These are phyloP conservation scores for Aspergillus candidus DNA, from an alignment of 2,329 filamentous ascomycete species.

Conservation along the genomic window DNA sequence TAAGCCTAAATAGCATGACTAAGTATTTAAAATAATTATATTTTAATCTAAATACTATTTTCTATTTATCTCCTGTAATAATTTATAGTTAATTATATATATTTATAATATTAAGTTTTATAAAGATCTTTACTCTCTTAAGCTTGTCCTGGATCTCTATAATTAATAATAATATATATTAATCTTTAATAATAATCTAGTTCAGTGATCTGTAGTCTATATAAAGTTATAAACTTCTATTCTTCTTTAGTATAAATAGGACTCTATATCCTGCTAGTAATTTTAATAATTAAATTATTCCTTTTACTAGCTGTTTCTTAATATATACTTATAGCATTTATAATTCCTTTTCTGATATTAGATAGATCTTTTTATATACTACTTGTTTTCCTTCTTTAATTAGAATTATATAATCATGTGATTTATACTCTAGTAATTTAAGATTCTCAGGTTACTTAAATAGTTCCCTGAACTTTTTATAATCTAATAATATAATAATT, in stretches of 20 bases:
- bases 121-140: constrained; percentile 6
- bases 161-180: constrained; percentile 4
- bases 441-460: neutral
- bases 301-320: no score
- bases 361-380: neutral
- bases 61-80: constrained; percentile 24
- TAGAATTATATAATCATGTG: neutral
- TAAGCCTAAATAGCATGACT: constrained; percentile 25
- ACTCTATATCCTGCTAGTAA: neutral
- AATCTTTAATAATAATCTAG: constrained; percentile 3
- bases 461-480: neutral
- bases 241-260: constrained; percentile 5
- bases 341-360: neutral
- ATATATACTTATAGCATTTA: no score
- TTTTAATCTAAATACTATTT: constrained; percentile 23
- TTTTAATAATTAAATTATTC: no score
- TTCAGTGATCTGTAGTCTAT: constrained; percentile 1
- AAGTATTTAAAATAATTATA: constrained; percentile 25
- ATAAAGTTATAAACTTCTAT: neutral
- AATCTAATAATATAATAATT: neutral
- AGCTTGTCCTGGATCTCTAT: constrained; percentile 4
- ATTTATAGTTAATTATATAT: constrained; percentile 17
- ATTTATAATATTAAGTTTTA: constrained; percentile 10
- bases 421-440: neutral
- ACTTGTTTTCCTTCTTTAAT: neutral